phyloP scores from a whole-genome alignment of 2,329 filamentous ascomycete genomes.

The Fusarium sp. region DNA sequence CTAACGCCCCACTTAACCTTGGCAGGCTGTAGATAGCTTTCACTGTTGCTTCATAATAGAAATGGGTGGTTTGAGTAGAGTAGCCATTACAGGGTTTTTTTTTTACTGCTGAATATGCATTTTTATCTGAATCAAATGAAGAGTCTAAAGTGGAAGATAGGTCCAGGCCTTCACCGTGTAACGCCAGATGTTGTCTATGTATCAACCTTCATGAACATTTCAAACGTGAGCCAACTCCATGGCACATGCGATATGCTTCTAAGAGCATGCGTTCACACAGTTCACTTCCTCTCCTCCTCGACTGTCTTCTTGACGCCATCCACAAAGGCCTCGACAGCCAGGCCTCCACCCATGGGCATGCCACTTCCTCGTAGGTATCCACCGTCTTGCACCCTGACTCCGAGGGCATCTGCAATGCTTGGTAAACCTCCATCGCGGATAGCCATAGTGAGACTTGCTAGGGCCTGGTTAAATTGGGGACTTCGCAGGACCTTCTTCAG shows the following conservation, averaged over 20 bases:
- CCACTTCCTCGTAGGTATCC: slow-evolving; percentile 83
- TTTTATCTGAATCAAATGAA: neutral
- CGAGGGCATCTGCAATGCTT: slow-evolving; percentile 88
- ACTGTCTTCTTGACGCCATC: slow-evolving; percentile 88
- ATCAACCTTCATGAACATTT: slow-evolving; percentile 28
- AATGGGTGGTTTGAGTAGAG: neutral
- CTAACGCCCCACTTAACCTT: slow-evolving; percentile 7
- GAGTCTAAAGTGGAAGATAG: neutral
- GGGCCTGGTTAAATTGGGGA: slow-evolving; percentile 90
- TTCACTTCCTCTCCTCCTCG: slow-evolving; percentile 65
- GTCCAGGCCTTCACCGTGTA: slow-evolving; percentile 6
- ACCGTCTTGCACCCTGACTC: slow-evolving; percentile 85
- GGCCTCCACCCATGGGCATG: slow-evolving; percentile 88
- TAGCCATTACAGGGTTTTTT: neutral
- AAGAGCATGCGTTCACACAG: neutral
- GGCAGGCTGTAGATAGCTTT: neutral
- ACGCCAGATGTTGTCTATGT: slow-evolving; percentile 21
- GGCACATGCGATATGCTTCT: neutral
- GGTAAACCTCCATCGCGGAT: slow-evolving; percentile 91
- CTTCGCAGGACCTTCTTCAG: slow-evolving; percentile 87
- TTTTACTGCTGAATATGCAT: neutral
- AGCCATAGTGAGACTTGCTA: slow-evolving; percentile 88
- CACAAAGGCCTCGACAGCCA: slow-evolving; percentile 92
- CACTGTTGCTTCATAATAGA: neutral
- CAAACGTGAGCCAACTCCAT: slow-evolving; percentile 14